Conservation (phyloP, 2,329 filamentous ascomycete genomes). For the Xylaria sp. region DNA sequence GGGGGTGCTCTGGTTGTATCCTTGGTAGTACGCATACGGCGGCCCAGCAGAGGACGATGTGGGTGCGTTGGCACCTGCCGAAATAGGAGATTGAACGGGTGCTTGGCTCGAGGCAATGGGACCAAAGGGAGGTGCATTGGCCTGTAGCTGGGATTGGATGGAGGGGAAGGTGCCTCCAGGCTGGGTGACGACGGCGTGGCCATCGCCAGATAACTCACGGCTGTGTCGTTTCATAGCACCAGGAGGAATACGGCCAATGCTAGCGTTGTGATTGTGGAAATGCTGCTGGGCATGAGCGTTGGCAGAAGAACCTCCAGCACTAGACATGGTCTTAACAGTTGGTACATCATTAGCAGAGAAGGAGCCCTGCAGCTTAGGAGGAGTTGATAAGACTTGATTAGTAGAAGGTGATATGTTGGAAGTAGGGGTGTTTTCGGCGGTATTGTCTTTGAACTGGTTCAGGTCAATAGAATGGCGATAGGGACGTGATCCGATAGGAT, state of each 20-base stretch:
- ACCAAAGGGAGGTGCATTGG: conserved; percentile 81
- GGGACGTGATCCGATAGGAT: conserved; percentile 59
- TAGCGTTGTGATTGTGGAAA: conserved; percentile 82
- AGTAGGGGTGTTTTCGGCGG: conserved; percentile 52
- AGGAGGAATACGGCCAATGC: conserved; percentile 79
- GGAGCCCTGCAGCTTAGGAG: conserved; percentile 83
- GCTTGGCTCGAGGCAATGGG: conserved; percentile 61
- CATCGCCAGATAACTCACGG: conserved; percentile 73
- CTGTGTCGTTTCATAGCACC: conserved; percentile 75
- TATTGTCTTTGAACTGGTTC: conserved; percentile 55
- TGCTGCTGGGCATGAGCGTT: conserved; percentile 70
- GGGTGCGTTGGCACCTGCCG: conserved; percentile 35
- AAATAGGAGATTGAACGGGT: conserved; percentile 43
- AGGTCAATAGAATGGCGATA: conserved; percentile 69
- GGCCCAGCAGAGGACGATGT: conserved; percentile 27
- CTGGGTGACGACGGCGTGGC: conserved; percentile 53
- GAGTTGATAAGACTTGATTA: conserved; percentile 66
- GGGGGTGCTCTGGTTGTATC: conserved; percentile 47
- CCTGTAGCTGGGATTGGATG: conserved; percentile 79
- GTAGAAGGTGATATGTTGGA: conserved; percentile 58
- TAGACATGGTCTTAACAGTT: conserved; percentile 74
- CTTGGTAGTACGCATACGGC: conserved; percentile 39
- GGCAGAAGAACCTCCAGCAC: conserved; percentile 50
- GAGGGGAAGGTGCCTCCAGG: conserved; percentile 62
- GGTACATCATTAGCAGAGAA: conserved; percentile 92